Conservation (phyloP, 2,329 filamentous ascomycete species). For the Didymella glomerata region DNA sequence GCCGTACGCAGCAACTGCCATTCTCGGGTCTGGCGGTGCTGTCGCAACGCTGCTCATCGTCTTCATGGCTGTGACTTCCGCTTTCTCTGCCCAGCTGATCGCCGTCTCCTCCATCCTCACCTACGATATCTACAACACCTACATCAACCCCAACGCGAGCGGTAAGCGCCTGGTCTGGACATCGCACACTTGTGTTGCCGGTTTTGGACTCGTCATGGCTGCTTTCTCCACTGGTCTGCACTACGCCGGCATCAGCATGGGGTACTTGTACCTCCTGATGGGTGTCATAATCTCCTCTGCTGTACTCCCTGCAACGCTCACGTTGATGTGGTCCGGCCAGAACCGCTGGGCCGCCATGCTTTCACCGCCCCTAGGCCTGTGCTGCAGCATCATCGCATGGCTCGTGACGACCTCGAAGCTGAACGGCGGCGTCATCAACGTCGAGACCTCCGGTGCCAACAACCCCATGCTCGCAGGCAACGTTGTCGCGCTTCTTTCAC, state of each 20-base stretch:
- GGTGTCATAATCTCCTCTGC: slow-evolving; percentile 87
- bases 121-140: slow-evolving; percentile 87
- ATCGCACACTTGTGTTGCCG: slow-evolving; percentile 75
- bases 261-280: slow-evolving; percentile 89
- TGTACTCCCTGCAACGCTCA: slow-evolving; percentile 81
- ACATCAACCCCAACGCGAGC: slow-evolving; percentile 78
- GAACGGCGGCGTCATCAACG: slow-evolving; percentile 45
- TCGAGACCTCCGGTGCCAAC: slow-evolving; percentile 70
- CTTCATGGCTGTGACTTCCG: slow-evolving; percentile 60
- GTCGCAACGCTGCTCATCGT: slow-evolving; percentile 51
- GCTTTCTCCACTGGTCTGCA: slow-evolving; percentile 76
- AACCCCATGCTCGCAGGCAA: slow-evolving; percentile 86
- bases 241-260: slow-evolving; percentile 65
- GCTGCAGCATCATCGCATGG: slow-evolving; percentile 67
- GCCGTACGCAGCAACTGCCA: slow-evolving; percentile 44
- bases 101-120: slow-evolving; percentile 86
- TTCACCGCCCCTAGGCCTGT: slow-evolving; percentile 73
- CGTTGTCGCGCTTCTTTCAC: slow-evolving; percentile 80
- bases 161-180: slow-evolving; percentile 81
- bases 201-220: slow-evolving; percentile 82
- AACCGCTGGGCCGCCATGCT: slow-evolving; percentile 76
- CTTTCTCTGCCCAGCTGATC: slow-evolving; percentile 57
- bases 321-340: slow-evolving; percentile 81
- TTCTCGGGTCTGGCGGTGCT: slow-evolving; percentile 45
- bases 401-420: slow-evolving; percentile 47